A percentile compares a stretch with the other conserved stretches of the same genome.
Conservation (phyloP, 371 early-diverging fungal species). For the Syncephalastrum monosporum region DNA sequence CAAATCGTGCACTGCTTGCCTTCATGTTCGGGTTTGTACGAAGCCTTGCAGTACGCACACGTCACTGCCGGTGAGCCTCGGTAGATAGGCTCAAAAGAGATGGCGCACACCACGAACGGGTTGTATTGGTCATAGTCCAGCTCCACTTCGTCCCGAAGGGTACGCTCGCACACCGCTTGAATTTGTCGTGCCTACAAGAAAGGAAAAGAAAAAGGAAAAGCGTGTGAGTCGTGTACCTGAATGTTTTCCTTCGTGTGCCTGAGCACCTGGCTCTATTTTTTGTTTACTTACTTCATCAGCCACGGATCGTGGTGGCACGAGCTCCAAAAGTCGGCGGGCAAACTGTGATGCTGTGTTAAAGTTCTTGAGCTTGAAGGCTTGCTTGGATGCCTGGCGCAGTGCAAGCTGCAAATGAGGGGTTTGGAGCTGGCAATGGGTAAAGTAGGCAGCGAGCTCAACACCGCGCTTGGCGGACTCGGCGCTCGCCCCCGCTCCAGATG, state of each 20-base stretch:
- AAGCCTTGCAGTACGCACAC: constrained; percentile 88
- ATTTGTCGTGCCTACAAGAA: constrained; percentile 74
- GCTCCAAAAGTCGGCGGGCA: constrained; percentile 85
- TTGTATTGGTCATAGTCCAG: constrained; percentile 92
- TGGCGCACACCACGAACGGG: constrained; percentile 84
- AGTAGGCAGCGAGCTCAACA: constrained; percentile 91
- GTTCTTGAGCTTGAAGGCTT: constrained; percentile 79
- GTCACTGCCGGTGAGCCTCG: constrained; percentile 71
- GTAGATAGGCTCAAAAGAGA: constrained; percentile 85
- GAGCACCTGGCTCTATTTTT: not conserved
- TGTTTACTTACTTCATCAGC: constrained; percentile 65
- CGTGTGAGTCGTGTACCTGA: not conserved
- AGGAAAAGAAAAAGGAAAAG: not conserved
- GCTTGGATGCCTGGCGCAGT: constrained; percentile 81
- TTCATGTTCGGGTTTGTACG: constrained; percentile 80
- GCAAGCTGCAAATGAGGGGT: constrained; percentile 83
- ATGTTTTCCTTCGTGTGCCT: not conserved
- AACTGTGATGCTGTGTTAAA: constrained; percentile 79
- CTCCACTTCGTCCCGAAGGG: constrained; percentile 76
- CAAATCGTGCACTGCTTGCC: constrained; percentile 85
- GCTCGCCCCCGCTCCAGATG: constrained; percentile 31
- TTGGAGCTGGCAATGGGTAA: constrained; percentile 90
- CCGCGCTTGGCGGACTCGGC: constrained; percentile 64
- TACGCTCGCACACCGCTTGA: constrained; percentile 75
- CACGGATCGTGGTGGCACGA: constrained; percentile 73